These are phyloP conservation scores for Drechslerella stenobrocha DNA, from an alignment of 2,329 filamentous ascomycete species.

Conservation along the genomic window DNA sequence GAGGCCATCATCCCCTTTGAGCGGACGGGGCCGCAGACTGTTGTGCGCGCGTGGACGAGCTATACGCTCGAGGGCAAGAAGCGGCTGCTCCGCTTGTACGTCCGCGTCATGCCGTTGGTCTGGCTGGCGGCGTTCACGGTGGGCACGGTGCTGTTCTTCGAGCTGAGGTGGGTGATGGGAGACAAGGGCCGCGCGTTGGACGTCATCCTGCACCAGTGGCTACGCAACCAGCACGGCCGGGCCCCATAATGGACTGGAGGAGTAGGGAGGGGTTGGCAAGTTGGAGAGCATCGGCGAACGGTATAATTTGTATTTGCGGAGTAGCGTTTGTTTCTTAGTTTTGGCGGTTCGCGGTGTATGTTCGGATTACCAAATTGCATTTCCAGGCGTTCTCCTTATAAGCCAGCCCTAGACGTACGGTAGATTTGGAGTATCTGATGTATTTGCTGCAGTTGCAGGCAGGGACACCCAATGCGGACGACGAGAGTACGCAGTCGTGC, in stretches of 20 bases:
- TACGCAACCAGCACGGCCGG: constrained; percentile 33
- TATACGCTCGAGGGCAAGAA: constrained; percentile 44
- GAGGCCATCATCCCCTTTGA: constrained; percentile 89
- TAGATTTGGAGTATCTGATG: too few species aligned
- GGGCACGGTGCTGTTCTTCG: constrained; percentile 39
- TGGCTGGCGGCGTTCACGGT: constrained; percentile 39
- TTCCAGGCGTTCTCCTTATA: too few species aligned
- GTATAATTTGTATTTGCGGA: background rate
- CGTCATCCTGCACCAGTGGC: constrained; percentile 39
- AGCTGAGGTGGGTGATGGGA: constrained; percentile 47
- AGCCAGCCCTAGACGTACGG: too few species aligned
- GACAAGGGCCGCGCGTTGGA: constrained; percentile 39
- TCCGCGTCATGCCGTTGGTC: constrained; percentile 39
- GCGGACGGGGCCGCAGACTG: constrained; percentile 63
- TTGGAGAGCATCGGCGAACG: background rate
- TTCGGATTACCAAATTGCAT: too few species aligned
- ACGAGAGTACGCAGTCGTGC: too few species aligned
- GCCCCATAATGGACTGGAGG: constrained; percentile 15
- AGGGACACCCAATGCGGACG: too few species aligned
- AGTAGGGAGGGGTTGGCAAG: background rate
- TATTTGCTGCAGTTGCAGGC: too few species aligned
- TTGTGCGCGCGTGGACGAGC: constrained; percentile 43
- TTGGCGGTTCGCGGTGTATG: too few species aligned
- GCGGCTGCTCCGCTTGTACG: constrained; percentile 41
- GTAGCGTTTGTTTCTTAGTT: too few species aligned